phyloP scores from a whole-genome alignment of 2,329 filamentous ascomycete species.

The Raffaelea albimanens region DNA sequence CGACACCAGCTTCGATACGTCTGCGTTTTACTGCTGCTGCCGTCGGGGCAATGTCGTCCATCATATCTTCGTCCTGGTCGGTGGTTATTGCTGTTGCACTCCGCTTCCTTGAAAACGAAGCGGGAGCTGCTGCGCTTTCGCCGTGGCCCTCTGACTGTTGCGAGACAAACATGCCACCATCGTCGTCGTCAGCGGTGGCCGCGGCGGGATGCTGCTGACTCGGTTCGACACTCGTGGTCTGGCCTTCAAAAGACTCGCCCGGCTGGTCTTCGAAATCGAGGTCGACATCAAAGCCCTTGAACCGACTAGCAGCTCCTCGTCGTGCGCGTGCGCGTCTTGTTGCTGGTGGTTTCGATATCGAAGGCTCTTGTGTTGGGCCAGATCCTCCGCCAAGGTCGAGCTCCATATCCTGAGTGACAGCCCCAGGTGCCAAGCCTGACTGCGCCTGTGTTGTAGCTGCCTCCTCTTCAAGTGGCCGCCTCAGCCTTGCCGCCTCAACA shows the following conservation, averaged over 20 bases:
- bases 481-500: slow-evolving; percentile 65
- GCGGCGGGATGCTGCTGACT: too few species aligned
- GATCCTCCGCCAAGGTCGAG: slow-evolving; percentile 11
- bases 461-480: slow-evolving; percentile 54
- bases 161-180: slow-evolving; percentile 45
- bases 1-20: slow-evolving; percentile 50
- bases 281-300: slow-evolving; percentile 60
- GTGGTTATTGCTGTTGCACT: neutral
- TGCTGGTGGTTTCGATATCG: neutral
- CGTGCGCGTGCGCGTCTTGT: slow-evolving; percentile 3
- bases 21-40: slow-evolving; percentile 72
- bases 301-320: slow-evolving; percentile 34
- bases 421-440: neutral
- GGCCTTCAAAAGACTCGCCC: too few species aligned
- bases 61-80: slow-evolving; percentile 38
- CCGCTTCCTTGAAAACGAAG: slow-evolving; percentile 5
- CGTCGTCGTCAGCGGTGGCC: too few species aligned
- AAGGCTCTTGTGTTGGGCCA: neutral
- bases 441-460: slow-evolving; percentile 10
- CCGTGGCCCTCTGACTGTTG: too few species aligned
- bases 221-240: too few species aligned
- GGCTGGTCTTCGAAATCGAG: slow-evolving; percentile 27
- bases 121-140: too few species aligned
- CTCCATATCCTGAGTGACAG: slow-evolving; percentile 14
- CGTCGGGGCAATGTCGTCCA: slow-evolving; percentile 67